phyloP scores from a whole-genome alignment of 768 basidiomycete genomes.

The Pleurotus salmoneostramineus region DNA sequence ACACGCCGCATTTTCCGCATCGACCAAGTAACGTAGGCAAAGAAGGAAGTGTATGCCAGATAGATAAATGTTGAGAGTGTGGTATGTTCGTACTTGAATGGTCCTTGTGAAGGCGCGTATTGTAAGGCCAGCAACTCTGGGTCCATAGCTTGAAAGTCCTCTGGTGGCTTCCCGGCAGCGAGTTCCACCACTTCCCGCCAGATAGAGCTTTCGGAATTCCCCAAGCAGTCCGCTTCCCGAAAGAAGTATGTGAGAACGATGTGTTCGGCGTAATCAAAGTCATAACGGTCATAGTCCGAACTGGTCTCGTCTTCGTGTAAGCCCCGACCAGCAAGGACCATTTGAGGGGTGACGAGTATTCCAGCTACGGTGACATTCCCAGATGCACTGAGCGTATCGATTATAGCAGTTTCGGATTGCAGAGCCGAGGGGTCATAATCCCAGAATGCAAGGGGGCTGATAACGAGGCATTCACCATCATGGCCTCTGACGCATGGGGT shows the following conservation, averaged over 20 bases:
- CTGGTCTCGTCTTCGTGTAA: slow-evolving; percentile 44
- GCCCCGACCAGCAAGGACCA: slow-evolving; percentile 75
- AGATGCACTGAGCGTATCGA: slow-evolving; percentile 50
- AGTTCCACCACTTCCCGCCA: slow-evolving; percentile 57
- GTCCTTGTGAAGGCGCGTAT: slow-evolving; percentile 45
- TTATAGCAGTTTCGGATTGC: slow-evolving; percentile 48
- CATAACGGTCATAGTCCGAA: slow-evolving; percentile 15
- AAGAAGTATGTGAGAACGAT: slow-evolving; percentile 84
- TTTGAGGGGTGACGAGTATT: slow-evolving; percentile 62
- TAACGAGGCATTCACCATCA: slow-evolving; percentile 57
- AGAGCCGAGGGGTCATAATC: slow-evolving; percentile 53
- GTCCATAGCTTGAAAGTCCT: slow-evolving; percentile 44
- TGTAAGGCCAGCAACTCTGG: slow-evolving; percentile 29
- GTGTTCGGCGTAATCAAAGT: slow-evolving; percentile 60
- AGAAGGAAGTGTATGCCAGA: slow-evolving; percentile 72
- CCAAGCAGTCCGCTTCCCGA: slow-evolving; percentile 67
- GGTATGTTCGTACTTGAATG: slow-evolving; percentile 43
- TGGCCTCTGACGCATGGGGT: slow-evolving; percentile 51
- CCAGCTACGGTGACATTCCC: slow-evolving; percentile 58
- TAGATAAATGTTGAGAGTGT: slow-evolving; percentile 71
- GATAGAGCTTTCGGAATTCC: slow-evolving; percentile 51
- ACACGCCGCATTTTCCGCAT: slow-evolving; percentile 78
- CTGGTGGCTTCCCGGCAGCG: slow-evolving; percentile 30
- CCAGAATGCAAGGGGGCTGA: slow-evolving; percentile 80
- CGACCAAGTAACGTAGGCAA: slow-evolving; percentile 71